Percentiles rank a stretch among this genome's conserved stretches.
These are phyloP conservation scores for Lanmaoa rubissima DNA, from an alignment of 768 basidiomycete genomes.

Conservation along the genomic window DNA sequence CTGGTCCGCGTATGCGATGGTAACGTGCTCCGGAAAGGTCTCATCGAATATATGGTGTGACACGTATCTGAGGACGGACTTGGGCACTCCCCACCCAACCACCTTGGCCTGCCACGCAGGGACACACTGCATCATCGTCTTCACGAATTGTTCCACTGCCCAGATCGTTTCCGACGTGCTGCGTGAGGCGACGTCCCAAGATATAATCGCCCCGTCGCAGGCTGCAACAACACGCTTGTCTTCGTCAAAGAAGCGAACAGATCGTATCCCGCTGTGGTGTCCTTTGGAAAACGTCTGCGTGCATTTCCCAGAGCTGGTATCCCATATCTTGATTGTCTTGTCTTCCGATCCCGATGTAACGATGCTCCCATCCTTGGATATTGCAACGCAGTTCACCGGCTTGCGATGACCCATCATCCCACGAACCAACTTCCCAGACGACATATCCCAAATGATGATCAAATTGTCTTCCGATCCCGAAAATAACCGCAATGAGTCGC, in stretches of 20 bases:
- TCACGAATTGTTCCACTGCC: not conserved
- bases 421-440: conserved; percentile 11
- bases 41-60: not conserved
- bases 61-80: not conserved
- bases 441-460: conserved; percentile 26
- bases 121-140: not conserved
- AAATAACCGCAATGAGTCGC: conserved; percentile 14
- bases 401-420: conserved; percentile 23
- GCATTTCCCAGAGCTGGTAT: conserved; percentile 15
- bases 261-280: conserved; percentile 10
- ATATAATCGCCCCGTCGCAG: conserved; percentile 6
- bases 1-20: not conserved
- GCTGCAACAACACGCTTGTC: conserved; percentile 8
- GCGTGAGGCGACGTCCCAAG: conserved; percentile 7
- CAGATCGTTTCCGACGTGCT: not conserved
- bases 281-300: conserved; percentile 14
- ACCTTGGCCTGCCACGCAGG: conserved; percentile 8
- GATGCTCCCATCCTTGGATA: conserved; percentile 19
- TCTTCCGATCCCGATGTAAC: conserved; percentile 27
- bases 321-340: conserved; percentile 26
- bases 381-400: conserved; percentile 13
- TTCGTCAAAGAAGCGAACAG: conserved; percentile 12
- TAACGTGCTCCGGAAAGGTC: not conserved
- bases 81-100: conserved; percentile 4
- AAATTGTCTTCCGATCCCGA: conserved; percentile 27